Evolutionary conservation across 192 early-diverging fungal species (phyloP), one percentile per base, ranked within the genome.

Genomic region (Coemansia aciculifera): DNA sequence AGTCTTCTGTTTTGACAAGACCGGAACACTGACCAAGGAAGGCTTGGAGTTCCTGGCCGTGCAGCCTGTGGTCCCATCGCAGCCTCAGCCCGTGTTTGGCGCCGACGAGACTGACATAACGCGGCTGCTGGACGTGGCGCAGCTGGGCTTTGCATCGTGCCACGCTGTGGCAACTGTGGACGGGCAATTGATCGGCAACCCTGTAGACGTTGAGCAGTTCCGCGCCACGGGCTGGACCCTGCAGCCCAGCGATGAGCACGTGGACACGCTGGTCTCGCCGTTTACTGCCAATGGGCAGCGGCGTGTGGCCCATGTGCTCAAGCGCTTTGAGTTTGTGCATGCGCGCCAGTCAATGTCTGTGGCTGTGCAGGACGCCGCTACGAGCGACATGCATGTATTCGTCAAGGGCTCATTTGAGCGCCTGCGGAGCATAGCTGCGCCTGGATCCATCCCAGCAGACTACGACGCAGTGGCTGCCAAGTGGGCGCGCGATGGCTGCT

Each of bases 321-420:
- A 88, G 67, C 81, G 91, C 36, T 92, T 88, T 59, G 90, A 91
- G 64, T 93, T 93, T 73, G 81, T 87, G 59, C 88, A 89, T 44
- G 74, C 86, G 15, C 83, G 88, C 32, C 85, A 84, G 62, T 90
- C 87, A 51, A 92, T 92, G 90, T 86, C 88, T 5, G 87, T 86
- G 19, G 80, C 88, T 21, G 79, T 89, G 27, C 73, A 78, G 11
- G 90, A 92, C 69, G 67, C 73, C 24, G 46, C 60, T 31, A 71
- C 69, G 64, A 32, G 60, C 67, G 69, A 39, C 24, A 77, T 87
- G 29, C 85, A 87, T 31, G 83, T 89, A 9, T 91, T 89, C 66
- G 75, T 89, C 64, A 91, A 91, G 70, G 90, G 90, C 60, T 68
- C 67, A 21, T 68, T 61, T 11, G 86, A 88, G 32, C 67, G 89